A percentile compares a stretch with the other conserved stretches of the same genome.
Conservation (phyloP, 495 filamentous ascomycete species). For the Penicillium roqueforti region DNA sequence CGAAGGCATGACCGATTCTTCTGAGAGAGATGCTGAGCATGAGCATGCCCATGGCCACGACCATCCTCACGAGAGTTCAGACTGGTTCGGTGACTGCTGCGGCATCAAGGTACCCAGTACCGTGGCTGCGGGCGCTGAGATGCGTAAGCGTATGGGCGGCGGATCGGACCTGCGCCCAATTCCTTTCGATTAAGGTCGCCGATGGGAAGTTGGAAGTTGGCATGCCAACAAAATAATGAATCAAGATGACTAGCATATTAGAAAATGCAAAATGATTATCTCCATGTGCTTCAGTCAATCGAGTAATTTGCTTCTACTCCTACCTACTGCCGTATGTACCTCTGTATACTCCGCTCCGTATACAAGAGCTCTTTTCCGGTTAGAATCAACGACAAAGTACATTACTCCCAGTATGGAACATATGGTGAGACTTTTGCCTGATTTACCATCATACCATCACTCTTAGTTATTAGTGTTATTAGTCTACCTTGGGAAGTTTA, state of each 20-base stretch:
- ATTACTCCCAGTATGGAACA: too few relatives aligned
- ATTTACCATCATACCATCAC: too few relatives aligned
- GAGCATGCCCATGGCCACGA: conserved; percentile 62
- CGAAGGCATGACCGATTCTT: conserved; percentile 66
- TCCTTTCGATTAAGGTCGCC: conserved; percentile 70
- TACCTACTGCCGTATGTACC: not conserved
- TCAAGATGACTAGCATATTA: not conserved
- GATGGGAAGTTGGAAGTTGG: not conserved
- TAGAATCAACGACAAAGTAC: too few relatives aligned
- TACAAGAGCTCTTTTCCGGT: not conserved
- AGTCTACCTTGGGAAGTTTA: not conserved
- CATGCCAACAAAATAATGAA: not conserved
- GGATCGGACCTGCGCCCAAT: conserved; percentile 70
- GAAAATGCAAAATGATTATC: not conserved
- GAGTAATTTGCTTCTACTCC: not conserved
- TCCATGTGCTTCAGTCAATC: not conserved
- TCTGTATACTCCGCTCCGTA: too few relatives aligned
- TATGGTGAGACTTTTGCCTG: too few relatives aligned
- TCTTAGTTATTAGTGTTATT: too few relatives aligned
- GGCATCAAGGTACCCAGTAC: conserved; percentile 97
- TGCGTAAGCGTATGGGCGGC: conserved; percentile 65
- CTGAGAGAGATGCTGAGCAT: conserved; percentile 52
- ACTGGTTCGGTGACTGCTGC: conserved; percentile 93
- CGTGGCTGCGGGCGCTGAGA: conserved; percentile 80
- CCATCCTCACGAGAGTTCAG: conserved; percentile 35